These are phyloP conservation scores for Teunomyces barrocoloradensis DNA, from an alignment of 805 yeast genomes.

Conservation along the genomic window DNA sequence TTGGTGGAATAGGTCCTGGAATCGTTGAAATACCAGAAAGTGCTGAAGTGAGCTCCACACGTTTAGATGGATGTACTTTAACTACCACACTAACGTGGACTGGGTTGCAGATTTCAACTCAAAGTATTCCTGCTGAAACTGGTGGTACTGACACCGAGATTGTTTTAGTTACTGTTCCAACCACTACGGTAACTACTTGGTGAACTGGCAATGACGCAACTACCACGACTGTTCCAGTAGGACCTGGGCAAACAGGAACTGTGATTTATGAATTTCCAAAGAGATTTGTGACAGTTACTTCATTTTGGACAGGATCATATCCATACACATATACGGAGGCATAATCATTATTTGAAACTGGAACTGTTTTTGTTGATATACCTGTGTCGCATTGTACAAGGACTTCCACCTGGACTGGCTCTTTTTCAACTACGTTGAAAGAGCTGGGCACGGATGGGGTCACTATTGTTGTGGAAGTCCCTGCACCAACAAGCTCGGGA, in stretches of 20 bases:
- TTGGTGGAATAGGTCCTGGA: slow-evolving; percentile 13
- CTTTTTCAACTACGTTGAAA: slow-evolving; percentile 2
- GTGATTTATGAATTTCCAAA: slow-evolving; percentile 11
- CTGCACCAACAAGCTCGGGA: slow-evolving; percentile 3
- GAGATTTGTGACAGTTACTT: slow-evolving; percentile 9
- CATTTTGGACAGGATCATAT: slow-evolving; percentile 12
- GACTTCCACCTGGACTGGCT: slow-evolving; percentile 11
- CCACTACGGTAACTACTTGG: background rate
- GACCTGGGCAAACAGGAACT: background rate
- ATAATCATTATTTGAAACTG: slow-evolving; percentile 7
- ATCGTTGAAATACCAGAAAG: slow-evolving; percentile 4
- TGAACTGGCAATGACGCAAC: no score
- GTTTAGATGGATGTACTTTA: slow-evolving; percentile 6
- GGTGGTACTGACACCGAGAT: slow-evolving; percentile 1
- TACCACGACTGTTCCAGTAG: slow-evolving; percentile 4
- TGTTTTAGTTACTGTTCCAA: slow-evolving; percentile 2
- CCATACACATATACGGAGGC: slow-evolving; percentile 7
- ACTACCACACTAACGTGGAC: slow-evolving; percentile 10
- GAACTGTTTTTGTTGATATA: slow-evolving; percentile 9
- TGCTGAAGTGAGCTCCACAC: slow-evolving; percentile 6
- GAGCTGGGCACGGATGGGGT: slow-evolving; percentile 3
- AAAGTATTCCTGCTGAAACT: background rate
- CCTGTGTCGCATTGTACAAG: slow-evolving; percentile 7
- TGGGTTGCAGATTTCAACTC: slow-evolving; percentile 6
- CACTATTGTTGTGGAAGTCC: slow-evolving; percentile 12